Percentiles rank a stretch among this genome's conserved stretches.
Conservation (phyloP, 176 grass and related monocot species). For the Puya raimondii region DNA sequence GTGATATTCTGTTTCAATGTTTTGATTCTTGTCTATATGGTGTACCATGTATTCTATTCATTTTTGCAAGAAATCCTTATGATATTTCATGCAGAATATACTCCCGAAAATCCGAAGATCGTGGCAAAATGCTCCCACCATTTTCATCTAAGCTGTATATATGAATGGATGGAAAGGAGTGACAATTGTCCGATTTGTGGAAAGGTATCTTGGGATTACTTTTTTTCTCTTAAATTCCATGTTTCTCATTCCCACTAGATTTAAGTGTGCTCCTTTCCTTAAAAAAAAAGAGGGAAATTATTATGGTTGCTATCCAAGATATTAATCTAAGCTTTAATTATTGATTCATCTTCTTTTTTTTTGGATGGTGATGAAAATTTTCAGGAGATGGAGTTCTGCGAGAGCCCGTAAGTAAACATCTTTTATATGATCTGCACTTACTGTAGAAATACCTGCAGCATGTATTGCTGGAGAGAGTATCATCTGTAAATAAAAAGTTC, state of each 20-base stretch:
- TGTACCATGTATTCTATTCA: background rate
- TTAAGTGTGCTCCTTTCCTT: no score
- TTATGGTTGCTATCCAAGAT: no score
- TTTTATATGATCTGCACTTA: background rate
- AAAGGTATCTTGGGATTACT: conserved; percentile 29
- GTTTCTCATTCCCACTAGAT: background rate
- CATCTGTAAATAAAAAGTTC: conserved; percentile 45
- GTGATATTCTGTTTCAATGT: background rate
- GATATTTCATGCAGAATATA: conserved; percentile 55
- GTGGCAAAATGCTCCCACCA: conserved; percentile 75
- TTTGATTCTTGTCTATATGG: background rate
- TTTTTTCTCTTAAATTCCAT: background rate
- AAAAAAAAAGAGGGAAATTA: no score
- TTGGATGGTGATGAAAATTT: background rate
- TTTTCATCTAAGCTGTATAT: conserved; percentile 96
- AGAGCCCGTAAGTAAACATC: conserved; percentile 48
- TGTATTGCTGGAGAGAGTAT: conserved; percentile 12
- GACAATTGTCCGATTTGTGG: conserved; percentile 86
- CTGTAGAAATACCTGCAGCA: conserved; percentile 8
- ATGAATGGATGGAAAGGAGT: conserved; percentile 97
- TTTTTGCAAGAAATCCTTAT: background rate
- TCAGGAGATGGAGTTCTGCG: conserved; percentile 89
- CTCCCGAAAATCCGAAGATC: conserved; percentile 71
- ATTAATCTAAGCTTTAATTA: no score
- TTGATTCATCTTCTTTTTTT: no score